Evolutionary conservation across 805 yeast genomes (phyloP), one percentile per base, ranked within the genome.

Genomic region (Isabelozyma rhagii): DNA sequence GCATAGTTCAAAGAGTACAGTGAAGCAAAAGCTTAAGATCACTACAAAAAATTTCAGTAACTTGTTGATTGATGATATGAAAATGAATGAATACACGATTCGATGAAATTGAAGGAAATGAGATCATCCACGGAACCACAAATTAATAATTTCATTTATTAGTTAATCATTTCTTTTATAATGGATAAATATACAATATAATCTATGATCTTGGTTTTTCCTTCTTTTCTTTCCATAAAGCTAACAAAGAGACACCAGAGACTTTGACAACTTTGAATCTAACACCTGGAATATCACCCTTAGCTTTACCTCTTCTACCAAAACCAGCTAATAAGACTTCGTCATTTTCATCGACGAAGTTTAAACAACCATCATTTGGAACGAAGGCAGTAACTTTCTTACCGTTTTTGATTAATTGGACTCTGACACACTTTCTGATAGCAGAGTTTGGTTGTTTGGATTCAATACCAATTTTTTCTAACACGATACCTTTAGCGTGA

Each of bases 221-320:
- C 90, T 94, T 94, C 97, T 94, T 94, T 86, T 96, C 99, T 86
- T 93, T 94, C 97, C 97, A 94, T 80, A 94, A 87, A 78, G 99
- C 99, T 77, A 92, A 85, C 80, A 94, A 86, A 69, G 99, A 94
- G 72, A 96, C 99, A 89, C 99, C 99, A 69, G 99, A 89, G 69
- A 94, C 99, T 86, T 94, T 94, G 78, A 94, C 99, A 77, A 94
- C 99, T 89, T 94, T 94, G 91, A 94, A 94, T 89, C 99, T 94
- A 77, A 94, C 99, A 90, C 99, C 99, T 80, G 99, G 99, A 75
- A 94, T 93, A 92, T 94, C 99, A 86, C 99, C 99, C 96, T 94
- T 94, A 79, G 99, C 99, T 87, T 94, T 94, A 85, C 99, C 99
- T 87, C 97, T 94, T 84, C 98, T 91, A 90, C 99, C 99, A 91